A percentile compares a stretch with the other conserved stretches of the same genome.
Conservation (phyloP, 345 rosid genomes). For the Noccaea caerulescens region DNA sequence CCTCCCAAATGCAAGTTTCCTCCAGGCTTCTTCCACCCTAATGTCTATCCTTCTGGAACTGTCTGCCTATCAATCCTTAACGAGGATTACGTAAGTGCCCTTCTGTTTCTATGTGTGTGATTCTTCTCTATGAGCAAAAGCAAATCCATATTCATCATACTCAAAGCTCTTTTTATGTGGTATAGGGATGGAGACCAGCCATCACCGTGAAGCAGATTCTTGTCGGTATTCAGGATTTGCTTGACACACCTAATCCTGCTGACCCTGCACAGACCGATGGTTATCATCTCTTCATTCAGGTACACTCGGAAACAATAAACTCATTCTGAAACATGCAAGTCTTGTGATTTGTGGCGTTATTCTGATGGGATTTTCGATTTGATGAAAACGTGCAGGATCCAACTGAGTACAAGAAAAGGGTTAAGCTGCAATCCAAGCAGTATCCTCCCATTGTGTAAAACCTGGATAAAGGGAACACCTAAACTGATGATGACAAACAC, state of each 20-base stretch:
- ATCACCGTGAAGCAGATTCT: slow-evolving; percentile 92
- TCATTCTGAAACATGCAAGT: slow-evolving; percentile 6
- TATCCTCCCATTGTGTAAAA: slow-evolving; percentile 69
- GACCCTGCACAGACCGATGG: slow-evolving; percentile 96
- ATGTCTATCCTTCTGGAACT: slow-evolving; percentile 92
- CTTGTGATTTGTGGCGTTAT: slow-evolving; percentile 3
- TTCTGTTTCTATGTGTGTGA: background rate
- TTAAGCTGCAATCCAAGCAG: slow-evolving; percentile 85
- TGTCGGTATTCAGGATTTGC: slow-evolving; percentile 86
- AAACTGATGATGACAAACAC: slow-evolving; percentile 39
- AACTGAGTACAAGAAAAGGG: slow-evolving; percentile 83
- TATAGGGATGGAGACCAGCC: slow-evolving; percentile 94
- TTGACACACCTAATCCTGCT: slow-evolving; percentile 83
- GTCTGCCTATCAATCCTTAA: slow-evolving; percentile 89
- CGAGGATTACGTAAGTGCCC: slow-evolving; percentile 72
- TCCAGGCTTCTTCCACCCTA: slow-evolving; percentile 83
- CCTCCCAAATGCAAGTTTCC: slow-evolving; percentile 93
- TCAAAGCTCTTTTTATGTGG: slow-evolving; percentile 11
- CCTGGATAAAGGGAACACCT: slow-evolving; percentile 20
- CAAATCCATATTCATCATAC: background rate
- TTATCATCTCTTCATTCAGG: slow-evolving; percentile 90
- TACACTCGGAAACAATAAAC: slow-evolving; percentile 22
- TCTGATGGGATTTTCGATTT: slow-evolving; percentile 4
- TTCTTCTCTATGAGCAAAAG: background rate
- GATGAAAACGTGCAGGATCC: slow-evolving; percentile 60